A percentile compares a stretch with the other conserved stretches of the same genome.
phyloP scores from a whole-genome alignment of 2,329 filamentous ascomycete genomes.

The Alternaria consortialis region DNA sequence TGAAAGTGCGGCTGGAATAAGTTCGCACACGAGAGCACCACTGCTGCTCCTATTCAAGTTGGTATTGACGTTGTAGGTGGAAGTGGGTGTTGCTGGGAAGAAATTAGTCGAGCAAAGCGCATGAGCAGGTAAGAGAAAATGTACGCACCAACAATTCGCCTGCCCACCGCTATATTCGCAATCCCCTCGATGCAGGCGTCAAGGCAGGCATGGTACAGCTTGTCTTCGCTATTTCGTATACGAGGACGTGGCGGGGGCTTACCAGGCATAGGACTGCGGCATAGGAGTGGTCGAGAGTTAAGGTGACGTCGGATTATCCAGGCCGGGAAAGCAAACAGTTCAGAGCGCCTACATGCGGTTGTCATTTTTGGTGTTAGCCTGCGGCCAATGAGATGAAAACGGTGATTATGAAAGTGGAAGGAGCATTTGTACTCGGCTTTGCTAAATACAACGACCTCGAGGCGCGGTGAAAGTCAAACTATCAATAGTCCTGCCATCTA shows the following conservation, averaged over 20 bases:
- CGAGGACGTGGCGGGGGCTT: conserved; percentile 1
- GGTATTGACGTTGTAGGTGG: conserved; percentile 10
- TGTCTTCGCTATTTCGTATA: conserved; percentile 19
- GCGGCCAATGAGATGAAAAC: background rate
- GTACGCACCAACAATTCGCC: conserved; percentile 11
- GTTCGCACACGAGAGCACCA: background rate
- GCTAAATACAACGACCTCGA: background rate
- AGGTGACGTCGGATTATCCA: background rate
- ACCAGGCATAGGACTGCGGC: conserved; percentile 19
- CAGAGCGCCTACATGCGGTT: background rate
- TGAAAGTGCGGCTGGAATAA: background rate
- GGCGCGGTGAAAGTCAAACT: background rate
- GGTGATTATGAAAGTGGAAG: background rate
- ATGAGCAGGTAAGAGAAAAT: background rate
- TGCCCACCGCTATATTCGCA: conserved; percentile 21
- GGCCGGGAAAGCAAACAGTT: background rate
- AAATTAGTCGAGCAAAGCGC: conserved; percentile 6
- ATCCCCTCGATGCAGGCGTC: conserved; percentile 31
- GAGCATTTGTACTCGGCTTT: background rate
- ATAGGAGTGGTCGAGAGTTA: background rate
- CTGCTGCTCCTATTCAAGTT: background rate
- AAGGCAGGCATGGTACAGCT: conserved; percentile 23
- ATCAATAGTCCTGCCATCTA: background rate
- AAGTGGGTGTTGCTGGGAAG: conserved; percentile 8
- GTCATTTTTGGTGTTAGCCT: background rate